Evolutionary conservation across 2,329 filamentous ascomycete genomes (phyloP).

Genomic region (Ophiocordyceps australis): DNA sequence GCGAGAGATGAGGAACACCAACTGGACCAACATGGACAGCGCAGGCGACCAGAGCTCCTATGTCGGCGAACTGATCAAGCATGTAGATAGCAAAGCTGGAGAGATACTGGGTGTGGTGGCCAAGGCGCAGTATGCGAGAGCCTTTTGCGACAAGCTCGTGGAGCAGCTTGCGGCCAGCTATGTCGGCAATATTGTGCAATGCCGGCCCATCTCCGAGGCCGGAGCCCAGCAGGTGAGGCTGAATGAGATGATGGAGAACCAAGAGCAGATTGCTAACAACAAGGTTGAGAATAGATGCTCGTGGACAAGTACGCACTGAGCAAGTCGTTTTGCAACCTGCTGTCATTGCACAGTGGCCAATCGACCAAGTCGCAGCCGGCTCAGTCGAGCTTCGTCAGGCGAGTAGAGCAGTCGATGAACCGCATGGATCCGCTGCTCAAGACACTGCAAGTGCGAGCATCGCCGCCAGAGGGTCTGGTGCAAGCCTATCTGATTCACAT

Average conservation of each 20-base stretch:
- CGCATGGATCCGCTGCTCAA: slow-evolving; percentile 88
- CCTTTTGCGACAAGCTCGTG: slow-evolving; percentile 91
- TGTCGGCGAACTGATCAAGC: slow-evolving; percentile 61
- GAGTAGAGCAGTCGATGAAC: slow-evolving; percentile 67
- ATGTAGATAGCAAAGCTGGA: slow-evolving; percentile 50
- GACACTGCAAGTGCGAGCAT: slow-evolving; percentile 83
- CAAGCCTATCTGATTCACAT: slow-evolving; percentile 98
- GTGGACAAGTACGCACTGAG: slow-evolving; percentile 86
- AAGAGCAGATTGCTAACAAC: neutral
- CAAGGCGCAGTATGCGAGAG: slow-evolving; percentile 85
- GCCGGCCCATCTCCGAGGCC: slow-evolving; percentile 78
- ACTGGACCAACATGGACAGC: slow-evolving; percentile 85
- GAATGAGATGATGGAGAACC: too few relatives aligned
- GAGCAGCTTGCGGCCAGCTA: slow-evolving; percentile 69
- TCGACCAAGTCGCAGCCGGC: slow-evolving; percentile 19
- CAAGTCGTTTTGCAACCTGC: slow-evolving; percentile 55
- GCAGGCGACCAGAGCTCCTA: slow-evolving; percentile 91
- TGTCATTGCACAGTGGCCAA: slow-evolving; percentile 40
- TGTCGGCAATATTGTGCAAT: slow-evolving; percentile 70
- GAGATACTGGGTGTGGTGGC: slow-evolving; percentile 63
- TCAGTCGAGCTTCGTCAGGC: slow-evolving; percentile 56
- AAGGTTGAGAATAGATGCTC: slow-evolving; percentile 53
- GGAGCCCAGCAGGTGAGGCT: slow-evolving; percentile 67
- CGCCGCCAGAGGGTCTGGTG: slow-evolving; percentile 81
- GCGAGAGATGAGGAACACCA: slow-evolving; percentile 93